Evolutionary conservation across 164 flowering plant genomes (phyloP).

Genomic region (Echeveria elegans): DNA sequence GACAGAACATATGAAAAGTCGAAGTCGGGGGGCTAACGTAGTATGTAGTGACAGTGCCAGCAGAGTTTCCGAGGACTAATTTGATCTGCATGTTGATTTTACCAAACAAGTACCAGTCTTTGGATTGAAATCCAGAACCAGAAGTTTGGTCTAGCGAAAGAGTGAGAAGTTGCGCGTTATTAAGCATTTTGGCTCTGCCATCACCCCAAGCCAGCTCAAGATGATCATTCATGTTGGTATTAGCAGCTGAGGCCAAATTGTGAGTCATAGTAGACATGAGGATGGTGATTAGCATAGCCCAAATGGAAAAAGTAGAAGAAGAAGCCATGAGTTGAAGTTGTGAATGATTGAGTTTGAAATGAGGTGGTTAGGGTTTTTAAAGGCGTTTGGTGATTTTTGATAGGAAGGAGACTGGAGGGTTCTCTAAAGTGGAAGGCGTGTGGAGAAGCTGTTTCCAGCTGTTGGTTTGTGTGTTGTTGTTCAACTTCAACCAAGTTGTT

Average conservation of each 20-base stretch:
- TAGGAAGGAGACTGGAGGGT: neutral
- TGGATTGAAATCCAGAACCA: slow-evolving; percentile 4
- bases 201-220: slow-evolving; percentile 4
- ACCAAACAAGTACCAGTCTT: slow-evolving; percentile 5
- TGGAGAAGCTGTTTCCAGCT: neutral
- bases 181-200: neutral
- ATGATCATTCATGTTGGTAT: slow-evolving; percentile 4
- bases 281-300: neutral
- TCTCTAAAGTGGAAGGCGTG: neutral
- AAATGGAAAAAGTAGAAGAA: neutral
- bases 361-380: neutral
- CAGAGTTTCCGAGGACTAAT: slow-evolving; percentile 2
- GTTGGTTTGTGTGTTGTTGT: too few relatives aligned
- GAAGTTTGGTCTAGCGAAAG: neutral
- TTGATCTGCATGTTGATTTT: slow-evolving; percentile 5
- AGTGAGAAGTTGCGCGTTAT: neutral
- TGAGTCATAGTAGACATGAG: neutral
- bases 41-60: slow-evolving; percentile 7
- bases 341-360: neutral
- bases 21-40: neutral
- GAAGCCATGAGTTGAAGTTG: neutral
- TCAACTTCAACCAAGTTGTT: neutral
- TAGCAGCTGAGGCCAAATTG: neutral
- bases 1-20: too few relatives aligned
- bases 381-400: neutral